Evolutionary conservation across 345 rosid genomes (phyloP).

Genomic region (Eucalyptus globulus): DNA sequence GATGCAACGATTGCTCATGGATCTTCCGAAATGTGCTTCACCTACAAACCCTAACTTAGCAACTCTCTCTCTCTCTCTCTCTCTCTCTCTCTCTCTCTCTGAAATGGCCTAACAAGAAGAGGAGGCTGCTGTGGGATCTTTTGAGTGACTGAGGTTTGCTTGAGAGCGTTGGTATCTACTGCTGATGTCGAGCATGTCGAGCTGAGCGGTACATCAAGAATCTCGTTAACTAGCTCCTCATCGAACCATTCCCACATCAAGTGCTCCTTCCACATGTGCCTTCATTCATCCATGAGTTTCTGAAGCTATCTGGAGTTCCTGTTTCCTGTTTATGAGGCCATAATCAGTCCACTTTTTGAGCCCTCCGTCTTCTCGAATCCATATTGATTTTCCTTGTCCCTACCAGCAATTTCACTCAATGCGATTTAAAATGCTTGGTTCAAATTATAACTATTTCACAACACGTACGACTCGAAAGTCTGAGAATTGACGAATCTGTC

Average conservation of each 20-base stretch:
- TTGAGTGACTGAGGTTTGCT: neutral
- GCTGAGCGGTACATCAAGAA: neutral
- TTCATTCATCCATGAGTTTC: neutral
- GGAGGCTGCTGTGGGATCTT: neutral
- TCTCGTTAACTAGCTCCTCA: neutral
- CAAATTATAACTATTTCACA: accelerated
- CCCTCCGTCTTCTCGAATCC: neutral
- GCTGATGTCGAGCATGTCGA: neutral
- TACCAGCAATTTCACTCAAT: neutral
- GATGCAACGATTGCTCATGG: neutral
- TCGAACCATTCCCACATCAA: neutral
- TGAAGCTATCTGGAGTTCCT: neutral
- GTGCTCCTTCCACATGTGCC: neutral
- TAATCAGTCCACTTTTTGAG: neutral
- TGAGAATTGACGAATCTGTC: accelerated
- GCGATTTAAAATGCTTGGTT: neutral
- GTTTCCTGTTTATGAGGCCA: neutral
- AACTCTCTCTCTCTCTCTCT: neutral
- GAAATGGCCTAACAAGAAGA: neutral
- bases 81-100: too few relatives aligned
- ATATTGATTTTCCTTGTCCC: neutral
- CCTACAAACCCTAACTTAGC: neutral
- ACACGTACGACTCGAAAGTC: accelerated
- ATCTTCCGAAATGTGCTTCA: neutral
- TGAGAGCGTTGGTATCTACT: neutral